Percentiles rank a stretch among this genome's conserved stretches.
phyloP scores from a whole-genome alignment of 331 rosid species.

The Pyracantha coccinea region DNA sequence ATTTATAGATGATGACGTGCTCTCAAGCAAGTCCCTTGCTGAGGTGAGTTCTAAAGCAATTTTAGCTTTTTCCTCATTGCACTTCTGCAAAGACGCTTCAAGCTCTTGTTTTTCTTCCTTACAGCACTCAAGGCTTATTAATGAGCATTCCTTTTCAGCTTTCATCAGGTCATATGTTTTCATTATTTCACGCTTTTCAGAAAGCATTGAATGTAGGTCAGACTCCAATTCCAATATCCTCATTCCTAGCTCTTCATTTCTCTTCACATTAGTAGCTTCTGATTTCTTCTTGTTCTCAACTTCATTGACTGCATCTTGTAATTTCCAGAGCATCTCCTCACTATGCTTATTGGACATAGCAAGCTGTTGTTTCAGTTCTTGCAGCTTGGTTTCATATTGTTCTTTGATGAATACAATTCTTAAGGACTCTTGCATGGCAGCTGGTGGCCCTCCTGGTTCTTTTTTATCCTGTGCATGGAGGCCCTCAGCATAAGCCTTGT shows the following conservation, averaged over 20 bases:
- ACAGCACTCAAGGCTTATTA: slow-evolving; percentile 89
- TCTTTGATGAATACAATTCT: slow-evolving; percentile 97
- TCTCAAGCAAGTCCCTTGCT: slow-evolving; percentile 46
- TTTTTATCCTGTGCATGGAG: slow-evolving; percentile 55
- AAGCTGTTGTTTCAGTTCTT: slow-evolving; percentile 80
- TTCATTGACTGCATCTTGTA: slow-evolving; percentile 83
- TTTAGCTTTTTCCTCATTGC: slow-evolving; percentile 69
- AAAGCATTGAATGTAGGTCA: slow-evolving; percentile 57
- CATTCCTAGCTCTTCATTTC: slow-evolving; percentile 71
- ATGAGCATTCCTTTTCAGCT: slow-evolving; percentile 95
- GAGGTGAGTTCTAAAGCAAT: slow-evolving; percentile 50
- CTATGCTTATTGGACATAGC: slow-evolving; percentile 74
- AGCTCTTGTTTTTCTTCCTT: slow-evolving; percentile 90
- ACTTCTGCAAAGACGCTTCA: slow-evolving; percentile 66
- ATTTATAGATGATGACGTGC: slow-evolving; percentile 28
- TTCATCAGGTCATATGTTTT: slow-evolving; percentile 71
- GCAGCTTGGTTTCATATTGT: slow-evolving; percentile 89
- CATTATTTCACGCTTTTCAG: slow-evolving; percentile 81
- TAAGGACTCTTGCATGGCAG: slow-evolving; percentile 76
- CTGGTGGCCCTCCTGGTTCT: slow-evolving; percentile 67
- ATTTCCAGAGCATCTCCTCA: slow-evolving; percentile 89
- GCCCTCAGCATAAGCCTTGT: slow-evolving; percentile 79
- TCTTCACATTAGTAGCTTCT: slow-evolving; percentile 65
- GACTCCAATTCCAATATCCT: slow-evolving; percentile 86
- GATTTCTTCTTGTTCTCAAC: slow-evolving; percentile 64